Evolutionary conservation across 352 stramenopile genomes (phyloP), one percentile per base, ranked within the genome.

Genomic region (Phytopythium ostracodes): DNA sequence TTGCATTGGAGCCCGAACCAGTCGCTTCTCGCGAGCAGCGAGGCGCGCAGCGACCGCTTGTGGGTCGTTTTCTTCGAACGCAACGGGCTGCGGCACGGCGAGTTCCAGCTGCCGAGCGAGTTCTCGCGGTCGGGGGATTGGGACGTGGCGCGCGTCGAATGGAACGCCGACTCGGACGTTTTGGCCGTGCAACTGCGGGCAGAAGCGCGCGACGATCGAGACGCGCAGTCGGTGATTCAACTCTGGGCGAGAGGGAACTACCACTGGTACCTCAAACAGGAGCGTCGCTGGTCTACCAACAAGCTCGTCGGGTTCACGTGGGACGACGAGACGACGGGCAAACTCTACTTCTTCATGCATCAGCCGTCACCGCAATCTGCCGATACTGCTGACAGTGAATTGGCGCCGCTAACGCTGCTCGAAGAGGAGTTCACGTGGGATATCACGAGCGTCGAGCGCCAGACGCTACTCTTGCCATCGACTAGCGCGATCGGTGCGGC

Each of bases 211-310:
- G 40, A 46, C 31, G 35, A 58, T 2, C 35, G 27, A 0, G 38
- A 50, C 0, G 31, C n/a, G 7, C 35, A 46, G 59, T 69, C 67
- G 14, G 53, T 76, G 29, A 47, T 96, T 43, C 80, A 94, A 56
- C 57, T 94, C 14, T 96, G 83, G 83, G 81, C 77, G 24, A 74
- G 87, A 20, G 81, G 70, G 61, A 96, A 96, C 52, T 94, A 94
- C 59, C 84, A 91, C 55, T 96, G 87, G 87, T 93, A 89, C 43
- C 61, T 92, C 43, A 94, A 94, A 56, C 84, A 92, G 50, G 80
- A 94, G 62, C 59, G 64, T 25, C 58, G 63, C 60, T 70, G 74
- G 52, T 0, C 29, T 22, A n/a, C 10, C 43, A 53, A 54, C 25
- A 44, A 63, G 3, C 63, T 87, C 24, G 42, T 71, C n/a, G 64